Conservation (phyloP, 805 yeast species). For the Millerago galiae region DNA sequence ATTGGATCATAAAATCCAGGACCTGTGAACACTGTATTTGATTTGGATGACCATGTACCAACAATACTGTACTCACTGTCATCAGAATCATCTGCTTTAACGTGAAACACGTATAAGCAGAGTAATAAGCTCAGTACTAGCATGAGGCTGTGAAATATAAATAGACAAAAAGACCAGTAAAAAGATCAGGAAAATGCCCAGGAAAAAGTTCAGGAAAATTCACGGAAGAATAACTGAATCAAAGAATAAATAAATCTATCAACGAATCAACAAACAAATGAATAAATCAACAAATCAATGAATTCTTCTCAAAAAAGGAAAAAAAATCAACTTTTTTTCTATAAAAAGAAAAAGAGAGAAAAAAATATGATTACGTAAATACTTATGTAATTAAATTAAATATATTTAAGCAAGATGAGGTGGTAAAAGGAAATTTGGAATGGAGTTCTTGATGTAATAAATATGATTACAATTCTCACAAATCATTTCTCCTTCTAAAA, state of each 20-base stretch:
- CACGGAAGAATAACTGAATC: too few relatives aligned
- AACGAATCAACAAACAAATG: too few relatives aligned
- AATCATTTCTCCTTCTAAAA: slow-evolving; percentile 81
- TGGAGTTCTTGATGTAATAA: slow-evolving; percentile 85
- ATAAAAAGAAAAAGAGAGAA: neutral
- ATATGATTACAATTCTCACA: slow-evolving; percentile 83
- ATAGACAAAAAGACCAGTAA: too few relatives aligned
- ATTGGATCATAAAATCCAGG: slow-evolving; percentile 95
- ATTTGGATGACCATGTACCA: slow-evolving; percentile 95
- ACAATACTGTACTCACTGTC: slow-evolving; percentile 23
- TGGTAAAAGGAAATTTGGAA: slow-evolving; percentile 90
- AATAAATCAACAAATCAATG: too few relatives aligned
- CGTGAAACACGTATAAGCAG: too few relatives aligned
- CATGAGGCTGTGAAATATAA: neutral
- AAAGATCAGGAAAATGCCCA: too few relatives aligned
- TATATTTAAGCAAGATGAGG: slow-evolving; percentile 71
- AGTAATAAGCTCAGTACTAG: neutral
- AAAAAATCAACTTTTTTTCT: neutral
- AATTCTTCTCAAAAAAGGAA: neutral
- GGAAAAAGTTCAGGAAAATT: too few relatives aligned
- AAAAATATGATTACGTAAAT: too few relatives aligned
- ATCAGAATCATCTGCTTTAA: too few relatives aligned
- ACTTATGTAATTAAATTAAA: too few relatives aligned
- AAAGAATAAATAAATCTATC: too few relatives aligned
- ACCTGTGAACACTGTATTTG: slow-evolving; percentile 93